Conservation (phyloP, 2,329 filamentous ascomycete species). For the Hyphodiscus sp. region DNA sequence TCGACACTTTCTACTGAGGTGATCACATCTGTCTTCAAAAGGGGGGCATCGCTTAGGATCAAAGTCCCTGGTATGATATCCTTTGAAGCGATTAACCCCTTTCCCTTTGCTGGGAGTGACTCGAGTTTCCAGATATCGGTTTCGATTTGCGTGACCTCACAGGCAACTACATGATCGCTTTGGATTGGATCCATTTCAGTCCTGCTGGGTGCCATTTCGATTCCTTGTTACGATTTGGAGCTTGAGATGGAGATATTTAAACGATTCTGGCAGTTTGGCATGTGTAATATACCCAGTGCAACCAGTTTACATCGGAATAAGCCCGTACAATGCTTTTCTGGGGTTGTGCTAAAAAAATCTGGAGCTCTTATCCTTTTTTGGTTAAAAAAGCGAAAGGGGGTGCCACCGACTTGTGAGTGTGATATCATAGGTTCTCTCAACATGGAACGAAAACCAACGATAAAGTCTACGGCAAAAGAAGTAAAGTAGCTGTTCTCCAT, state of each 20-base stretch:
- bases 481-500: not conserved
- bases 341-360: constrained; percentile 1
- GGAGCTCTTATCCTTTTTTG: constrained; percentile 6
- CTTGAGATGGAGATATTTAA: not conserved
- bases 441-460: not conserved
- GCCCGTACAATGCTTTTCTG: not conserved
- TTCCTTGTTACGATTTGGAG: not conserved
- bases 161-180: not conserved
- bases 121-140: constrained; percentile 15
- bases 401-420: not conserved
- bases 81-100: constrained; percentile 21
- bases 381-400: constrained; percentile 10
- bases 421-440: not conserved
- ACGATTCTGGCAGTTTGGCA: not conserved
- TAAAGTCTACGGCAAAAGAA: not conserved
- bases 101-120: constrained; percentile 24
- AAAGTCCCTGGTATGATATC: constrained; percentile 24
- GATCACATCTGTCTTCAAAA: constrained; percentile 24
- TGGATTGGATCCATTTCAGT: not conserved
- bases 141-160: not conserved
- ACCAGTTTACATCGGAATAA: not conserved
- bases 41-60: constrained; percentile 24
- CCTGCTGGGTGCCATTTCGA: not conserved
- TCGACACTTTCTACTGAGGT: constrained; percentile 17
- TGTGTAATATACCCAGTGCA: not conserved